phyloP scores from a whole-genome alignment of 2,329 filamentous ascomycete genomes.

The Botrytis fabae region DNA sequence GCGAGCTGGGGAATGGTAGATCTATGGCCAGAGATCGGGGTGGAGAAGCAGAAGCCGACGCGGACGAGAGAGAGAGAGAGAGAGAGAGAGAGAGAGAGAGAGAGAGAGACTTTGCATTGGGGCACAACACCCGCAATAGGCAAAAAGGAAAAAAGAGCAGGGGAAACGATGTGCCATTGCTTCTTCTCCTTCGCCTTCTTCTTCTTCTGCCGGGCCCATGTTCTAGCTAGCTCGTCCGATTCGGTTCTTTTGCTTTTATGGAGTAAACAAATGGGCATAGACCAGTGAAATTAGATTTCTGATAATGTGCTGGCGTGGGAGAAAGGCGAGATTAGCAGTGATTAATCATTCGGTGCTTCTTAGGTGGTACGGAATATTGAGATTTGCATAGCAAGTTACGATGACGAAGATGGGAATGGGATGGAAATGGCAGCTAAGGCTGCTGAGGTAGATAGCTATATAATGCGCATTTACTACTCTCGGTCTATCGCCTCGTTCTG shows the following conservation, averaged over 20 bases:
- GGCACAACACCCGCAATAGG: not conserved
- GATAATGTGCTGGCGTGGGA: not conserved
- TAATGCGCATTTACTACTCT: not conserved
- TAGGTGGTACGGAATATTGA: not conserved
- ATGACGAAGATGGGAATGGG: constrained; percentile 1
- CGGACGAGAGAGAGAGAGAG: too few relatives aligned
- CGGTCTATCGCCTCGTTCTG: not conserved
- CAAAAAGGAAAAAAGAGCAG: not conserved
- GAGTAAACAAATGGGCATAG: not conserved
- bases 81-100: too few relatives aligned
- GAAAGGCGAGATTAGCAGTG: constrained; percentile 4
- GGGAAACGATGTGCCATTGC: not conserved
- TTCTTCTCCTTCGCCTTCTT: not conserved
- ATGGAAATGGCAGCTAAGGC: not conserved
- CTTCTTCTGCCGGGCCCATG: not conserved
- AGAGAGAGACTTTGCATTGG: not conserved
- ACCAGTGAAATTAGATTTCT: not conserved
- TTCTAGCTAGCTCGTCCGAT: not conserved
- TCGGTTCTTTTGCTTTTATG: constrained; percentile 3
- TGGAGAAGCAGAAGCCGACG: not conserved
- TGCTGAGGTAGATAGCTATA: not conserved
- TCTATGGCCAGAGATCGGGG: not conserved
- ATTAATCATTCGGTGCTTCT: not conserved
- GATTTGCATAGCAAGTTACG: not conserved
- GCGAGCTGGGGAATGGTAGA: not conserved